Conservation (phyloP, 768 basidiomycete species). For the Pulveroboletus sp. region DNA sequence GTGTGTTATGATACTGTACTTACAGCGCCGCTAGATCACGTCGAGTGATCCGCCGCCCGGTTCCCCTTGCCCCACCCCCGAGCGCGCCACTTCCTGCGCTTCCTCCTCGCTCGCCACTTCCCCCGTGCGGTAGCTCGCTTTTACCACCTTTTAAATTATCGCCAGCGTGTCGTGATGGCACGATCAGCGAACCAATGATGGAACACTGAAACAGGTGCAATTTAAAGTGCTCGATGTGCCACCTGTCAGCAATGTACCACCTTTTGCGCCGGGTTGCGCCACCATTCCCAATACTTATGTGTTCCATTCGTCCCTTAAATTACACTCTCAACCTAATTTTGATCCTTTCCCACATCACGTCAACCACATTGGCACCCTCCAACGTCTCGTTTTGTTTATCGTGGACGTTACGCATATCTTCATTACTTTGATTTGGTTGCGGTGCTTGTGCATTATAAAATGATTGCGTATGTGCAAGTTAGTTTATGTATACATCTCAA, state of each 20-base stretch:
- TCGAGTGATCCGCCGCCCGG: slow-evolving; percentile 32
- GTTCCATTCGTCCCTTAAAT: slow-evolving; percentile 4
- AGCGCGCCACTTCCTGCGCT: slow-evolving; percentile 27
- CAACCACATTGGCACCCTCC: no score
- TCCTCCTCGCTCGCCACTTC: slow-evolving; percentile 20
- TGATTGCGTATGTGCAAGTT: no score
- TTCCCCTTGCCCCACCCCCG: slow-evolving; percentile 27
- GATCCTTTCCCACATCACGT: no score
- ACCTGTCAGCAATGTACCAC: background rate
- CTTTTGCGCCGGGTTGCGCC: slow-evolving; percentile 13
- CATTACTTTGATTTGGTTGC: no score
- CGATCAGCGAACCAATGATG: slow-evolving; percentile 18
- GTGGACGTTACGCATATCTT: no score
- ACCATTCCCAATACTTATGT: background rate
- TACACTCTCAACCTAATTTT: background rate
- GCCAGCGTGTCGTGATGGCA: background rate
- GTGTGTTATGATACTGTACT: background rate
- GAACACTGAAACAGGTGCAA: slow-evolving; percentile 11
- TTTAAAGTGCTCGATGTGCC: slow-evolving; percentile 11
- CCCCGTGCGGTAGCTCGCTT: slow-evolving; percentile 12
- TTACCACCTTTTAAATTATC: slow-evolving; percentile 7
- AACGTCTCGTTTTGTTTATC: no score
- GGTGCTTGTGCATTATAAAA: no score
- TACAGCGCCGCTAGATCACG: slow-evolving; percentile 32
- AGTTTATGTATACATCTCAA: no score